Base-by-base conservation (phyloP, 805 yeast genomes). In the Kodamaea leandrae region DNA sequence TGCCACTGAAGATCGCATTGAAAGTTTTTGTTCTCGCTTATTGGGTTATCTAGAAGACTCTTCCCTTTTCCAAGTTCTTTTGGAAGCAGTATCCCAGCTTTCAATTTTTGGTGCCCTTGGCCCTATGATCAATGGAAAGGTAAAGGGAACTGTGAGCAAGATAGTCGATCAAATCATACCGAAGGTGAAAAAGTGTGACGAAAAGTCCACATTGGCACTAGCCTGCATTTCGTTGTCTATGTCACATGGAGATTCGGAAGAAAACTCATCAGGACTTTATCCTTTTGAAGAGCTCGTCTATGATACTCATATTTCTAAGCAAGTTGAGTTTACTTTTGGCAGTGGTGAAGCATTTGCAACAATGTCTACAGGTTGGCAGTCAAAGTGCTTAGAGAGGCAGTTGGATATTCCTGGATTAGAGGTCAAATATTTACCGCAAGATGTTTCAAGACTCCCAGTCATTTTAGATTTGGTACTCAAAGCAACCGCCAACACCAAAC, bases 291-390 rank as follows among this genome's bases (percentile, higher is more conserved):
- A 67, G 6, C 49, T 60, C 1, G 52, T 88, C 1, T 80, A 72
- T 50, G 82, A 76, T 3, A 72, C 85, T 0, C 81, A 83, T 55
- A 58, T 55, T 4, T 75, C 88, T 0, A 87, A 84, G 47, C 87
- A 85, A 45, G 68, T 79, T n/a, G 97, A 91, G 45, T 77, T 70
- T 37, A 62, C 83, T 15, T 87, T 91, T 49, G 72, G 88, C 0
- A 74, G 82, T 35, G 97, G 98, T 39, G 98, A 91, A 56, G 89
- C 96, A 0, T 61, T 90, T 14, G 71, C 86, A 18, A 68, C 86
- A 10, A 53, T 84, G 4, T 82, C 86, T 0, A 73, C 80, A 14
- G 96, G 96, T 0, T 84, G 95, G 93, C 58, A 71, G 2, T 82
- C 96, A 1, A 69, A 65, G 20, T 68, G 73, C 10, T 60, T 88